These are phyloP conservation scores for Crucibulum laeve DNA, from an alignment of 768 basidiomycete genomes.

Conservation along the genomic window DNA sequence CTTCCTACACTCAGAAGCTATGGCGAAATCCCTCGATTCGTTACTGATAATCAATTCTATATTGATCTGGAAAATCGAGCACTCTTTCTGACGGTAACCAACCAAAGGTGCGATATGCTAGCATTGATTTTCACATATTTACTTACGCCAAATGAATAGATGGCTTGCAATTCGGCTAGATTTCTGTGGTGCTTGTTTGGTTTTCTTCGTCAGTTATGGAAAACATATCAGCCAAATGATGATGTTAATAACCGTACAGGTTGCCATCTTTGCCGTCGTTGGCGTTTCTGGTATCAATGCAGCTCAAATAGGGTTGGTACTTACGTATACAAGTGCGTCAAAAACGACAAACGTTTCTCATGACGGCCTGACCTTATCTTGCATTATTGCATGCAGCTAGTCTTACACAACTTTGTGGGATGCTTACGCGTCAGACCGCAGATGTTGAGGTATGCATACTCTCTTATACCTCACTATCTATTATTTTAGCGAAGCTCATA, in stretches of 20 bases:
- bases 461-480: neutral
- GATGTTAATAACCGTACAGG: constrained; percentile 24
- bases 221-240: neutral
- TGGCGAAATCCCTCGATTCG: constrained; percentile 57
- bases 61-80: constrained; percentile 77
- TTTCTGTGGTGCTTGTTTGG: constrained; percentile 57
- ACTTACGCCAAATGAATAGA: constrained; percentile 19
- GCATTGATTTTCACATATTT: neutral
- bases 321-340: constrained; percentile 57
- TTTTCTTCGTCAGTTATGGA: constrained; percentile 40
- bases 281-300: constrained; percentile 55
- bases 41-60: constrained; percentile 57
- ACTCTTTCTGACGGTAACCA: constrained; percentile 58
- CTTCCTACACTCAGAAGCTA: constrained; percentile 72
- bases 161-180: constrained; percentile 75
- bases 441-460: constrained; percentile 54
- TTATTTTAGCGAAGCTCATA: too few relatives aligned
- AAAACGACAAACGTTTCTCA: neutral
- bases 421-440: constrained; percentile 54
- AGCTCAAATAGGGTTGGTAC: constrained; percentile 65
- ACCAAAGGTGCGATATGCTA: constrained; percentile 43
- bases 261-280: constrained; percentile 61
- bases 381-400: constrained; percentile 26
- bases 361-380: neutral
- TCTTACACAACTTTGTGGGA: constrained; percentile 47